Evolutionary conservation across 805 yeast species (phyloP).

Genomic region (Lipomyces starkeyi): DNA sequence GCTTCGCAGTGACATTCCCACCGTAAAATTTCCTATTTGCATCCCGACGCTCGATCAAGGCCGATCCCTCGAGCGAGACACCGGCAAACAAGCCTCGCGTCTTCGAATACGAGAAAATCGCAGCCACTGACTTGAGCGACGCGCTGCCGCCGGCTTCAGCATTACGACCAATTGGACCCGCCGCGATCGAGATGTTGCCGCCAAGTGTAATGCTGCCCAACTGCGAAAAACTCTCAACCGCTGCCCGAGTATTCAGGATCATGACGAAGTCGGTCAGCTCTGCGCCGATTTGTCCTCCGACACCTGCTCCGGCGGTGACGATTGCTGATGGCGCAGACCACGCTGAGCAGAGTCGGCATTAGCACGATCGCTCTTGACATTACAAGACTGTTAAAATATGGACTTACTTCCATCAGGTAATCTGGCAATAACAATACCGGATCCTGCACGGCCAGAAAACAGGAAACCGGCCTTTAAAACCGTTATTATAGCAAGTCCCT

Average conservation of each 20-base stretch:
- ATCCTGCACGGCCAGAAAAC: constrained; percentile 96
- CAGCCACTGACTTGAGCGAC: constrained; percentile 82
- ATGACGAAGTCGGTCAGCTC: constrained; percentile 96
- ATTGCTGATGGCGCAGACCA: constrained; percentile 99
- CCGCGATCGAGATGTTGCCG: constrained; percentile 93
- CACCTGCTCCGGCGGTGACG: constrained; percentile 94
- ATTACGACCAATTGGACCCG: constrained; percentile 96
- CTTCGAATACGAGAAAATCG: constrained; percentile 91
- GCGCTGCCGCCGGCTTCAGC: constrained; percentile 98
- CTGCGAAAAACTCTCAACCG: constrained; percentile 93
- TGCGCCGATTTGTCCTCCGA: constrained; percentile 97
- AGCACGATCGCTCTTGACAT: neutral
- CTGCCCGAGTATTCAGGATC: constrained; percentile 81
- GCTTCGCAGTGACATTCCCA: constrained; percentile 81
- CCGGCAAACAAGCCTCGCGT: constrained; percentile 98
- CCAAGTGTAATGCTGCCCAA: constrained; percentile 94
- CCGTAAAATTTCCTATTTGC: constrained; percentile 97
- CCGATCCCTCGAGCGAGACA: constrained; percentile 95
- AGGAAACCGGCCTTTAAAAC: constrained; percentile 97
- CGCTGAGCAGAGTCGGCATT: constrained; percentile 42
- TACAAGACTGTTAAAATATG: neutral
- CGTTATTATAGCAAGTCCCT: constrained; percentile 89
- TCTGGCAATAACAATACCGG: constrained; percentile 93
- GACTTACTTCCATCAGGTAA: constrained; percentile 75
- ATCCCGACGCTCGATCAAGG: constrained; percentile 94